Evolutionary conservation across 352 stramenopile genomes (phyloP), one percentile per base, ranked within the genome.

Genomic region (Phytophthora fragariae): DNA sequence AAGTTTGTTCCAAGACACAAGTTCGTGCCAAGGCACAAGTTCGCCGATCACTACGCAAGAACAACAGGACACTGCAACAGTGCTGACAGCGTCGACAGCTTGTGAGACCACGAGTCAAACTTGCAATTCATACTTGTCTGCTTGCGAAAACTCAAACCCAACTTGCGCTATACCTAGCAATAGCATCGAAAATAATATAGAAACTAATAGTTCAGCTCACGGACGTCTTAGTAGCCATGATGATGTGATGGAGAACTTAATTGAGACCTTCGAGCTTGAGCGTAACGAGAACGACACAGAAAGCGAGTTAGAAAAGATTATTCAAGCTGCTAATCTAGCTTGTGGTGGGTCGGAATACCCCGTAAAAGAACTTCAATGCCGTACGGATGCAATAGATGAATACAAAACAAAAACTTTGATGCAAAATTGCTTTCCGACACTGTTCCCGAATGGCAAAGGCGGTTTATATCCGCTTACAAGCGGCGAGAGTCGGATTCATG

Each of bases 241-340:
- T 4, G 37, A 44, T 11, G 37, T 44, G 37, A 44, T 44, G 37
- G 37, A 15, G 37, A 44, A 44, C 37, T 15, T 44, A 14, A 44
- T 44, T 14, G 37, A 44, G 37, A 44, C 37, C 10, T 44, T 44
- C 12, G 37, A 44, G 37, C 37, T 15, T 44, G 37, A 44, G 12
- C 37, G 37, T 44, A 44, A 44, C 37, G 37, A 44, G 37, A 0
- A 44, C 5, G 37, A 44, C 37, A 31, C 29, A 31, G 29, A 47
- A 17, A 47, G 8, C 39, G 10, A 47, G 10, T 17, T 47, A 47
- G n/a, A 21, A 24, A 53, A n/a, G 1, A 59, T 55, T 19, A 21
- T 60, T 29, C 3, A 60, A 35, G 61, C 61, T n/a, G 50, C 61
- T 15, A 60, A 60, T 54, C 1, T 37, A 9, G 49, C 33, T 56